phyloP scores from a whole-genome alignment of 2,329 filamentous ascomycete species.

The Metarhizium rileyi region DNA sequence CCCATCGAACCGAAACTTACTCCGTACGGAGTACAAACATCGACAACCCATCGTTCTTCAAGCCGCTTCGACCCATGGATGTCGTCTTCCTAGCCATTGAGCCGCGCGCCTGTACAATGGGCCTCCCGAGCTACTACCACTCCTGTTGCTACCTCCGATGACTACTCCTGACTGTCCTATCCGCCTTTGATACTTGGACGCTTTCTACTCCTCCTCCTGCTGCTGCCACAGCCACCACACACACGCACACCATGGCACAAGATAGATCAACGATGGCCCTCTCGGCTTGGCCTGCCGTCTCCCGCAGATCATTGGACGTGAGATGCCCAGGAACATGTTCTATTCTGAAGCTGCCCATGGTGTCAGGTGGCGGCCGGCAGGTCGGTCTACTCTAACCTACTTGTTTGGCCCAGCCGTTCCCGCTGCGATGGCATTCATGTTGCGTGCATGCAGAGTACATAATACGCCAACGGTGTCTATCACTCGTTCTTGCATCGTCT shows the following conservation, averaged over 20 bases:
- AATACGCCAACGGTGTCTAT: not conserved
- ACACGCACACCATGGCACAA: no score
- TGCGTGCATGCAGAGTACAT: constrained; percentile 1
- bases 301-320: not conserved
- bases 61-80: no score
- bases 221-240: no score
- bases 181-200: no score
- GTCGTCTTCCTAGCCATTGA: not conserved
- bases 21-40: not conserved
- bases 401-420: not conserved
- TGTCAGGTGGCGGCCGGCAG: not conserved
- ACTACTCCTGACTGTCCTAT: no score
- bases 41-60: no score
- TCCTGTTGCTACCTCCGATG: no score
- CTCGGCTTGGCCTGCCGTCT: not conserved
- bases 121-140: no score
- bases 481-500: not conserved
- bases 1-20: not conserved
- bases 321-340: not conserved
- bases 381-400: not conserved
- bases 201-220: no score
- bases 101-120: not conserved
- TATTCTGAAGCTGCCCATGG: not conserved
- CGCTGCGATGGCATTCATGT: not conserved
- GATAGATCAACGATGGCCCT: not conserved